Evolutionary conservation across 116 monocot genomes (phyloP).

Genomic region (Papilionanthe hybrid): DNA sequence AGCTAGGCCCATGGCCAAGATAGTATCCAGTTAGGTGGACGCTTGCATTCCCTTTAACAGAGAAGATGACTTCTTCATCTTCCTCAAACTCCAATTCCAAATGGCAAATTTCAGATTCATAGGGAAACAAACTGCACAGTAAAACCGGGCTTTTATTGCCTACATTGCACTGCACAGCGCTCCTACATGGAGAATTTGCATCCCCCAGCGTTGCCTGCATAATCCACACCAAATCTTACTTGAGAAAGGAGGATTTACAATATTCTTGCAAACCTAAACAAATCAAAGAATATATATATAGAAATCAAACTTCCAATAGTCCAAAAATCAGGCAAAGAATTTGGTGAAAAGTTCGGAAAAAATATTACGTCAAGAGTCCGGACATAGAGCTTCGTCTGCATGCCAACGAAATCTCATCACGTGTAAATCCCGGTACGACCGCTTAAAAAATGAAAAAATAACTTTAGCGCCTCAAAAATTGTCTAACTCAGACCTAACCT

Average conservation of each 20-base stretch:
- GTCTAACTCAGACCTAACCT: no score
- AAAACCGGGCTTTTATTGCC: constrained; percentile 55
- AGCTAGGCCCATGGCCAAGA: constrained; percentile 9
- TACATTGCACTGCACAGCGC: constrained; percentile 68
- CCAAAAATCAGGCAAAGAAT: not conserved
- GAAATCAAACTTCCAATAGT: not conserved
- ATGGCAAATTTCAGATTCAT: constrained; percentile 49
- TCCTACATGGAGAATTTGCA: constrained; percentile 31
- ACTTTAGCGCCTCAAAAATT: no score
- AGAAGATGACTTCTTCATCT: constrained; percentile 62
- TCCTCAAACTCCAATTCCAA: constrained; percentile 98
- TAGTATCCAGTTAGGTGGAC: constrained; percentile 81
- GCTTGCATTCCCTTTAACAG: constrained; percentile 70
- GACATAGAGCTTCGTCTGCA: no score
- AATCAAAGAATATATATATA: not conserved
- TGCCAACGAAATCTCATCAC: no score
- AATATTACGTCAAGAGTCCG: no score
- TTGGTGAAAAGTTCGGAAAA: not conserved
- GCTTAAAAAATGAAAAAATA: no score
- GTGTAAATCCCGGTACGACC: no score
- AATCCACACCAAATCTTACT: not conserved
- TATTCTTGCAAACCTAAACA: not conserved
- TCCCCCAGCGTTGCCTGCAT: constrained; percentile 68
- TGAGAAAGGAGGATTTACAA: not conserved
- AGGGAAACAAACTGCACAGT: constrained; percentile 60